These are phyloP conservation scores for Trifolium fragiferum DNA, from an alignment of 306 rosid species.

Conservation along the genomic window DNA sequence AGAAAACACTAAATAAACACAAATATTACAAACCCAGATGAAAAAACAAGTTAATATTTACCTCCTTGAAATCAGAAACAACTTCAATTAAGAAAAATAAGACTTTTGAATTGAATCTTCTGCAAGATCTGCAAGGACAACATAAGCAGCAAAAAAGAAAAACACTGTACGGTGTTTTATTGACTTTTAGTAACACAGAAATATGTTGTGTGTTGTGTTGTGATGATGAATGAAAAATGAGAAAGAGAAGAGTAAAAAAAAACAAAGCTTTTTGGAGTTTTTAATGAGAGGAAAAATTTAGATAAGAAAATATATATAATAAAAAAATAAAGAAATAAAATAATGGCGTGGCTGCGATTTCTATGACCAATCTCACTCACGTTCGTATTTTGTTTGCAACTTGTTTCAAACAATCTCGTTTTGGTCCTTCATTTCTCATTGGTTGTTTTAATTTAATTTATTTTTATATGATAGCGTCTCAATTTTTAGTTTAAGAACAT, in stretches of 20 bases:
- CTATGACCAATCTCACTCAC: conserved; percentile 47
- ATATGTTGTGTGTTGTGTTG: conserved; percentile 28
- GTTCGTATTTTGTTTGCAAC: conserved; percentile 12
- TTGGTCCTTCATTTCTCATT: background rate
- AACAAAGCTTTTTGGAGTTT: conserved; percentile 18
- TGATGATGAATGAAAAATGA: background rate
- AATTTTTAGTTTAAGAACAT: background rate
- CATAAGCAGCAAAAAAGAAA: conserved; percentile 5
- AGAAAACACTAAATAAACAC: conserved; percentile 6
- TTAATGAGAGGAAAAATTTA: background rate
- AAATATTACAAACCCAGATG: conserved; percentile 28
- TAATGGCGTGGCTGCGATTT: conserved; percentile 45
- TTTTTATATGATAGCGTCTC: background rate
- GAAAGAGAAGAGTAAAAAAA: background rate
- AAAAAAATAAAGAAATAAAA: background rate
- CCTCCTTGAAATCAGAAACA: conserved; percentile 10
- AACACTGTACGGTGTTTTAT: conserved; percentile 20
- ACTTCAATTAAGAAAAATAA: background rate
- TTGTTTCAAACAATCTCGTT: conserved; percentile 12
- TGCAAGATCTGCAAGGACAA: conserved; percentile 38
- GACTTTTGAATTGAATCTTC: conserved; percentile 5
- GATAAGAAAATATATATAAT: background rate
- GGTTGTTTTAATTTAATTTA: background rate
- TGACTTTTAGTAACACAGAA: conserved; percentile 40
- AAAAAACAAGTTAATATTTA: conserved; percentile 6